Base-by-base conservation (phyloP, 108 stramenopile species). In the Hondaea fermentalgiana region DNA sequence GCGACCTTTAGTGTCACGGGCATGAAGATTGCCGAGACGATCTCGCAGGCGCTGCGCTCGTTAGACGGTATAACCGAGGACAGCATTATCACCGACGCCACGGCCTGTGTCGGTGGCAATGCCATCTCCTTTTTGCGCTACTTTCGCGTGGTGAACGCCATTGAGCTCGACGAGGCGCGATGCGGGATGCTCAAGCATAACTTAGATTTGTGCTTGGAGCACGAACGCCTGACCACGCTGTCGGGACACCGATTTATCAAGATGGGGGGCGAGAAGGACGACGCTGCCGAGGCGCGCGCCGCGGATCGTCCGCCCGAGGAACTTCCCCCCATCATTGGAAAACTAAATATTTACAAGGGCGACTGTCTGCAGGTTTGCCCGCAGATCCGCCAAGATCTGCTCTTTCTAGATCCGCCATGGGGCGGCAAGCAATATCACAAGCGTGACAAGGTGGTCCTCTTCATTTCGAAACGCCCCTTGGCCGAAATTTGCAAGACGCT, bases 81-180 rank as follows among this genome's bases (percentile, higher is more conserved):
- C 21, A 91, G 89, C 44, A 49, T 43, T 12, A 42, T 91, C 53
- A 60, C 89, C 5, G 92, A 92, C 28, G 92, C 87, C 35, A 92
- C 90, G 17, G 91, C 91, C 1, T 92, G 92, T 59, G 91, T 92
- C 14, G 92, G 92, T 5, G 92, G 92, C 43, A 92, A 92, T 76
- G 72, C 90, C 5, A 92, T 92, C 5, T 90, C 90, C 2, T 91
- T 92, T 87, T 91, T 89, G 58, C 58, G 87, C 16, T 17, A 17
- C 43, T 90, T 90, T 87, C 51, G 16, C 19, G 42, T 57, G 8
- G 69, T 89, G 57, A 49, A 87, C 44, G 87, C 89, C 14, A 58
- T 91, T 29, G 92, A 92, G 87, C 45, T 91, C 44, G 87, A 91
- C 57, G 51, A 51, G 21, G 60, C 49, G 43, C 47, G 91, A 2